Base-by-base conservation (phyloP, 768 basidiomycete species). In the Macrolepiota dolichaula region DNA sequence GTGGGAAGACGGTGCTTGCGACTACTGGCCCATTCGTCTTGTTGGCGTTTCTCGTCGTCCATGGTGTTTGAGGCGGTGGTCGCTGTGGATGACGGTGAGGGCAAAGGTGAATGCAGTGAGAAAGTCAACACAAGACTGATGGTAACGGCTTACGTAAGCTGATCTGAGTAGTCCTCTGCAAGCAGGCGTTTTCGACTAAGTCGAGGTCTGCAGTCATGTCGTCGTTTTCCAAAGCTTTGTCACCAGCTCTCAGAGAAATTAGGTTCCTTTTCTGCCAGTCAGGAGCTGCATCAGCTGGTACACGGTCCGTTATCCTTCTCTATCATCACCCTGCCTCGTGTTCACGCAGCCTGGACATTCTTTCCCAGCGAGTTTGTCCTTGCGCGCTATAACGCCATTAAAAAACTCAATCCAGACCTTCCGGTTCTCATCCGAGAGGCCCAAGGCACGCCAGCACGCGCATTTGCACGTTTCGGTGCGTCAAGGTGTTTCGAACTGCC, bases 401-500 rank as follows among this genome's bases (percentile, higher is more conserved):
- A 94, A 77, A 81, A 90, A 71, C 77, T 88, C 73, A 94, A 94
- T 70, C 92, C 92, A 40, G 87, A 94, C 75, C 76, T 94, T n/a
- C 92, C 91, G 17, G 81, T 92, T 38, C 72, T 94, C 67, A 89
- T 94, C 68, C 82, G 92, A 67, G 89, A 92, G 74, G 92, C 91
- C 15, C 77, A 76, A 56, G 89, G 86, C 38, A 92, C 90, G 7
- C 91, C 90, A 38, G 91, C 91, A 63, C 81, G 92, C 69, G 84
- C 84, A 51, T 94, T 93, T 81, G 92, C 89, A 56, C 80, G 92
- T 68, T 94, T 91, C 70, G 92, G 92, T 94, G 75, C 72, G 90
- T 73, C 22, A 46, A 27, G 6, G 15, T n/a, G 38, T 51, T 51
- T 62, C 56, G 49, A 51, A 62, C 59, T n/a, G 1, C 35, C 55